These are phyloP conservation scores for Sporisorium scitamineum DNA, from an alignment of 1,284 basidiomycete genomes.

Conservation along the genomic window DNA sequence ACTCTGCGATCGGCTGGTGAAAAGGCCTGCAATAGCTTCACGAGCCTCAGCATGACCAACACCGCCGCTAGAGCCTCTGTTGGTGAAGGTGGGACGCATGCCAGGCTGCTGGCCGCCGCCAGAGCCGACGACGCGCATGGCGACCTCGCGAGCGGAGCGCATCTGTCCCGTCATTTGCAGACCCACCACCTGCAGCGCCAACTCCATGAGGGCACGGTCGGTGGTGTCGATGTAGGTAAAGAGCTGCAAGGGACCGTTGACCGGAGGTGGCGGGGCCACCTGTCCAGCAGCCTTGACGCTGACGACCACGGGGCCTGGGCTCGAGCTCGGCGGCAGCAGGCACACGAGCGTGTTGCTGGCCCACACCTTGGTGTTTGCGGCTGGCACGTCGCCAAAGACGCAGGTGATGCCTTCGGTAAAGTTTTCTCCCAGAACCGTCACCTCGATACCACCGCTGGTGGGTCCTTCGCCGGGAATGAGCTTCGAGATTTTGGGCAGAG, in stretches of 20 bases:
- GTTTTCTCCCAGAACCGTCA: slow-evolving; percentile 84
- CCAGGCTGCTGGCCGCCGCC: slow-evolving; percentile 50
- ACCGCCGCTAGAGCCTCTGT: slow-evolving; percentile 16
- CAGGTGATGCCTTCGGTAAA: slow-evolving; percentile 78
- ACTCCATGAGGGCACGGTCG: slow-evolving; percentile 91
- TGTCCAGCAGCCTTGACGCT: slow-evolving; percentile 73
- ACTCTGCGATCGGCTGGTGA: slow-evolving; percentile 69
- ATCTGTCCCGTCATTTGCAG: slow-evolving; percentile 96
- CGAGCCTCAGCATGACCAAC: slow-evolving; percentile 36
- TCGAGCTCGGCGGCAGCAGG: slow-evolving; percentile 83
- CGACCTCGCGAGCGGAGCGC: slow-evolving; percentile 90
- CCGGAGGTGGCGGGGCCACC: slow-evolving; percentile 27
- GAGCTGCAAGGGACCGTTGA: slow-evolving; percentile 71
- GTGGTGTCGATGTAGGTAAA: slow-evolving; percentile 91
- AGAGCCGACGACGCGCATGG: slow-evolving; percentile 72
- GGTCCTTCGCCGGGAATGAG: slow-evolving; percentile 87
- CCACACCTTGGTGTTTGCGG: slow-evolving; percentile 88
- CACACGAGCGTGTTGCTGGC: slow-evolving; percentile 94
- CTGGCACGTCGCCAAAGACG: slow-evolving; percentile 85
- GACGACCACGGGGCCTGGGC: slow-evolving; percentile 89
- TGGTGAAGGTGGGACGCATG: slow-evolving; percentile 20
- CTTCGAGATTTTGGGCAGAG: slow-evolving; percentile 62
- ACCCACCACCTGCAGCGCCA: slow-evolving; percentile 92
- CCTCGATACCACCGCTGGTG: slow-evolving; percentile 84
- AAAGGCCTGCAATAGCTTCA: slow-evolving; percentile 48